These are phyloP conservation scores for Coemansia sp. DNA, from an alignment of 192 early-diverging fungal genomes.

Conservation along the genomic window DNA sequence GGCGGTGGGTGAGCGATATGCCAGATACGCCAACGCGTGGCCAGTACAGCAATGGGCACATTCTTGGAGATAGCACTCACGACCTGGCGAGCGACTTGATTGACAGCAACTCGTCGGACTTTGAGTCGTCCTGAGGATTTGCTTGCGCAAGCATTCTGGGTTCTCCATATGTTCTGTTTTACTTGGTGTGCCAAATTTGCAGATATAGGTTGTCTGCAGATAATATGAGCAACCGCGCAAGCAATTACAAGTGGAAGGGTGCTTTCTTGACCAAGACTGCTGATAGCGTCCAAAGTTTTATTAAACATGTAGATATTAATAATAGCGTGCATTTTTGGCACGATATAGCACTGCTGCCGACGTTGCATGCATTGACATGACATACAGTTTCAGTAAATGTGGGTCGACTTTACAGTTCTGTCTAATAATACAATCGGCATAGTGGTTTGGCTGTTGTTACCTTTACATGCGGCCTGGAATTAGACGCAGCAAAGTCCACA, in stretches of 20 bases:
- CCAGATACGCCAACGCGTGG: slow-evolving; percentile 40
- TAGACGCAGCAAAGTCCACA: slow-evolving; percentile 5
- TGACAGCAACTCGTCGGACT: slow-evolving; percentile 31
- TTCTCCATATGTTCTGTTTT: not conserved
- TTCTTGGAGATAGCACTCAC: not conserved
- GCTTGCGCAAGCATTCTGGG: slow-evolving; percentile 33
- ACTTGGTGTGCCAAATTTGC: not conserved
- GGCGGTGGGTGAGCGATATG: slow-evolving; percentile 50
- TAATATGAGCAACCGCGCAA: not conserved
- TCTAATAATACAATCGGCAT: too few species aligned
- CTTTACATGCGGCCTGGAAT: slow-evolving; percentile 1
- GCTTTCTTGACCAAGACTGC: not conserved
- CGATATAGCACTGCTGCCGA: not conserved
- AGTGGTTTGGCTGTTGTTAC: not conserved
- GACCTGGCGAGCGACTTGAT: not conserved
- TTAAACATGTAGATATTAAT: not conserved
- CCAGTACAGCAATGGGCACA: not conserved
- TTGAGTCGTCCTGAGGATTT: slow-evolving; percentile 34
- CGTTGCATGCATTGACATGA: not conserved
- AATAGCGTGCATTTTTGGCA: not conserved
- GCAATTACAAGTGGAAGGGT: too few species aligned
- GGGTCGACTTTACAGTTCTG: too few species aligned
- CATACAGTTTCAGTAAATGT: not conserved
- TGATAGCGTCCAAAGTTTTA: not conserved
- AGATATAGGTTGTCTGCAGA: not conserved